These are phyloP conservation scores for Elsinoe arachidis DNA, from an alignment of 2,329 filamentous ascomycete genomes.

Conservation along the genomic window DNA sequence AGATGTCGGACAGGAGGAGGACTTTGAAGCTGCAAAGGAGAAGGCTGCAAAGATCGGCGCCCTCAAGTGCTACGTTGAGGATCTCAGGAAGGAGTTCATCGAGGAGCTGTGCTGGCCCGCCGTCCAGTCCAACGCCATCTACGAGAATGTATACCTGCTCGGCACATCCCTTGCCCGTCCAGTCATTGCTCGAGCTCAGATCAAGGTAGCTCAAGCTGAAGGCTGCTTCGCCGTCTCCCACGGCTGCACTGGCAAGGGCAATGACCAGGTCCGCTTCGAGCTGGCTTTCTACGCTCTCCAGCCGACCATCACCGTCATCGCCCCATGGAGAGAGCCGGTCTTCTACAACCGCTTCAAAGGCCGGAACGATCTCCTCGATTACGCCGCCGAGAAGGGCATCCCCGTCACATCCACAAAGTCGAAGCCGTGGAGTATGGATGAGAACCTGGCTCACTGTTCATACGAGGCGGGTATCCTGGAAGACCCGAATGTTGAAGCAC, in stretches of 20 bases:
- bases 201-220: conserved; percentile 55
- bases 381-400: conserved; percentile 57
- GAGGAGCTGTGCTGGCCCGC: conserved; percentile 74
- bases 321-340: conserved; percentile 62
- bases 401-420: conserved; percentile 66
- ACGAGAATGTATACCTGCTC: conserved; percentile 50
- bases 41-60: conserved; percentile 66
- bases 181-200: conserved; percentile 60
- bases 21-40: conserved; percentile 62
- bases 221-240: conserved; percentile 42
- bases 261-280: conserved; percentile 60
- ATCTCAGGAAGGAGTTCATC: conserved; percentile 65
- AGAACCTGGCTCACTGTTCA: conserved; percentile 66
- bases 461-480: conserved; percentile 75
- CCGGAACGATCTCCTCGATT: conserved; percentile 64
- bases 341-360: conserved; percentile 66
- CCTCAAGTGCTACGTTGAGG: conserved; percentile 51
- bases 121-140: conserved; percentile 48
- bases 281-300: conserved; percentile 53
- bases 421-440: conserved; percentile 60
- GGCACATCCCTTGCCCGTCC: conserved; percentile 54
- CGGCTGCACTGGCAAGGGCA: conserved; percentile 56
- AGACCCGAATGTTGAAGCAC: conserved; percentile 55
- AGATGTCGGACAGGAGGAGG: conserved; percentile 56
- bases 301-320: conserved; percentile 61